Percentiles rank a stretch among this genome's conserved stretches.
Evolutionary conservation across 163 green algal genomes (phyloP).

Genomic region (Picocystis sp.): DNA sequence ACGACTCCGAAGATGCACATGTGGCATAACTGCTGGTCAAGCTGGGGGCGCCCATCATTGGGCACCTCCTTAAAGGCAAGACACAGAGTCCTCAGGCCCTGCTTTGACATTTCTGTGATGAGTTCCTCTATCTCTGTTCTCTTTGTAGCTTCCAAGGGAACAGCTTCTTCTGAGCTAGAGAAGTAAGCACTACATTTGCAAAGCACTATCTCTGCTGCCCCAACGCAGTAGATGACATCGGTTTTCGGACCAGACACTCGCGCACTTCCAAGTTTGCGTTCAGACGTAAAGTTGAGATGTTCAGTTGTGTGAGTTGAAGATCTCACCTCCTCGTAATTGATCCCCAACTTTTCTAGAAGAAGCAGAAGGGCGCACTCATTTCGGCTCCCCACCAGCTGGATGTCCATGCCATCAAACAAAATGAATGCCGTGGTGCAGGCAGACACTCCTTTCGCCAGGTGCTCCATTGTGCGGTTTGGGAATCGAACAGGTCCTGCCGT

Average conservation of each 20-base stretch:
- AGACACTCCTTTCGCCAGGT: no score
- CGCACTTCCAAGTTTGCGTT: conserved; percentile 68
- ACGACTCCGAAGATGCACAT: conserved; percentile 55
- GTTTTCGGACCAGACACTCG: conserved; percentile 21
- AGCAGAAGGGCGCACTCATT: conserved; percentile 90
- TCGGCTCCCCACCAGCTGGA: conserved; percentile 30
- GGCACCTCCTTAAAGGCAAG: conserved; percentile 24
- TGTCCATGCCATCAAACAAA: no score
- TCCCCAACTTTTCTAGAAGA: conserved; percentile 47
- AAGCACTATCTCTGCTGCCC: conserved; percentile 85
- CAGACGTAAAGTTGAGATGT: conserved; percentile 51
- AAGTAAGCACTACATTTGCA: conserved; percentile 29
- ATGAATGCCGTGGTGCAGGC: no score
- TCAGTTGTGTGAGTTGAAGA: conserved; percentile 28
- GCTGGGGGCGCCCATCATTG: neutral
- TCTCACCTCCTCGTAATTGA: conserved; percentile 47
- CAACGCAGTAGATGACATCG: conserved; percentile 79
- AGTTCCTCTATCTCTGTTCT: conserved; percentile 28
- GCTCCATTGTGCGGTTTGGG: no score
- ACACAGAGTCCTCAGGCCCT: conserved; percentile 73
- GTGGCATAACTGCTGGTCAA: conserved; percentile 23
- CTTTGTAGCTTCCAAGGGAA: conserved; percentile 26
- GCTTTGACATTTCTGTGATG: conserved; percentile 57
- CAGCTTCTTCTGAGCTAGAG: neutral
- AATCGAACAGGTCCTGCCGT: no score